Conservation (phyloP, 2,329 filamentous ascomycete genomes). For the Aspergillus caelatus region DNA sequence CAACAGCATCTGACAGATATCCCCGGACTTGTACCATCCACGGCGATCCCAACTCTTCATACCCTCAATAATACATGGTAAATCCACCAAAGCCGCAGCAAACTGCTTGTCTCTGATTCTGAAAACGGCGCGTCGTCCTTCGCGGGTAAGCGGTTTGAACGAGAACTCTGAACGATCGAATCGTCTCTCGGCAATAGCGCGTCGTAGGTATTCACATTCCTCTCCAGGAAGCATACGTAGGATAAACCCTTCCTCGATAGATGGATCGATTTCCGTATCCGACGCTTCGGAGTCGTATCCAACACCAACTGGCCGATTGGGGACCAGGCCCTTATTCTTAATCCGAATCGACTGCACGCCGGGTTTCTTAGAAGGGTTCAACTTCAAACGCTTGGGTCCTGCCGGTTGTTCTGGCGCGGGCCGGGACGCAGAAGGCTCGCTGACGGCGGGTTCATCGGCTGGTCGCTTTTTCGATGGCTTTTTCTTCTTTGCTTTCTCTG, state of each 20-base stretch:
- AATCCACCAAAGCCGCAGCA: slow-evolving; percentile 77
- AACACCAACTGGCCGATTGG: slow-evolving; percentile 73
- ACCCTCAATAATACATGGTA: slow-evolving; percentile 84
- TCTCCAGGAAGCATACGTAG: slow-evolving; percentile 84
- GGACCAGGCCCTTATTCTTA: slow-evolving; percentile 68
- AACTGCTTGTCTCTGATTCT: slow-evolving; percentile 71
- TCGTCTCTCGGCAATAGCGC: slow-evolving; percentile 73
- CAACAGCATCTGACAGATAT: slow-evolving; percentile 86
- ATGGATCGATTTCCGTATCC: slow-evolving; percentile 82
- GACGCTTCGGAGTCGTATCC: slow-evolving; percentile 97
- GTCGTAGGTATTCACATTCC: slow-evolving; percentile 80
- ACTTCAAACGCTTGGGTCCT: slow-evolving; percentile 43
- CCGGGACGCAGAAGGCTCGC: slow-evolving; percentile 27
- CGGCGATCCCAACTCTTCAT: slow-evolving; percentile 95
- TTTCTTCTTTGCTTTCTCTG: slow-evolving; percentile 38
- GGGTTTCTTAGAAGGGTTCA: slow-evolving; percentile 42
- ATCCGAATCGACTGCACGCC: slow-evolving; percentile 56
- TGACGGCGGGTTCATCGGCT: slow-evolving; percentile 30
- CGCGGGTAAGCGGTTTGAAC: slow-evolving; percentile 73
- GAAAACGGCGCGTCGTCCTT: slow-evolving; percentile 73
- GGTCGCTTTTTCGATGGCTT: slow-evolving; percentile 44
- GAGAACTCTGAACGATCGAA: slow-evolving; percentile 80
- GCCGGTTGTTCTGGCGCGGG: slow-evolving; percentile 22
- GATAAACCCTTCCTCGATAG: slow-evolving; percentile 86
- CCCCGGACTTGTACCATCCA: slow-evolving; percentile 83